phyloP scores from a whole-genome alignment of 192 early-diverging fungal species.

The Powellomyces hirtus region DNA sequence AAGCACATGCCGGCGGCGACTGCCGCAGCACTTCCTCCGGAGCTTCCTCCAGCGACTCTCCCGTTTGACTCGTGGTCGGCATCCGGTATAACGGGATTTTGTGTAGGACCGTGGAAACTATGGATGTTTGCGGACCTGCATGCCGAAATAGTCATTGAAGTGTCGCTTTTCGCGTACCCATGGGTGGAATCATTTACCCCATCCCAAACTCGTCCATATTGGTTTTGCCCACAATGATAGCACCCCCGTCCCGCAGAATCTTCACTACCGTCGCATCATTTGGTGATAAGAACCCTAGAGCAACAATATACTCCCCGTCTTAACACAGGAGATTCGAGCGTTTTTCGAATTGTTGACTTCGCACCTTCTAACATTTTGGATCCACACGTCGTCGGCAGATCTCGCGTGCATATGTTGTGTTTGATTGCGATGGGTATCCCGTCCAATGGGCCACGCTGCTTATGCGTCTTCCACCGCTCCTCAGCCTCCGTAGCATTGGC shows the following conservation, averaged over 20 bases:
- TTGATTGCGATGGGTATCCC: conserved; percentile 75
- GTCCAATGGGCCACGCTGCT: conserved; percentile 44
- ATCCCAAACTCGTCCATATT: conserved; percentile 99
- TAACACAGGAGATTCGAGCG: neutral
- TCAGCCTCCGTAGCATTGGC: neutral
- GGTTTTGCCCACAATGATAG: conserved; percentile 70
- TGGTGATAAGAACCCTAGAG: conserved; percentile 65
- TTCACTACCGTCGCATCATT: conserved; percentile 73
- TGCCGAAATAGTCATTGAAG: too few species aligned
- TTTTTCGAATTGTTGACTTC: neutral
- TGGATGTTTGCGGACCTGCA: conserved; percentile 50
- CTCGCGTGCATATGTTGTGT: conserved; percentile 70
- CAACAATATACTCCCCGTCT: too few species aligned
- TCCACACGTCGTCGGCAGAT: conserved; percentile 69
- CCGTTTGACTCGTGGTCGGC: conserved; percentile 21
- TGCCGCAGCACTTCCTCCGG: conserved; percentile 87
- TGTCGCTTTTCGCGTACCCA: too few species aligned
- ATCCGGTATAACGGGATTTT: neutral
- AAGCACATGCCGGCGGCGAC: conserved; percentile 79
- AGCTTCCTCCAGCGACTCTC: conserved; percentile 82
- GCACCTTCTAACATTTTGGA: conserved; percentile 61
- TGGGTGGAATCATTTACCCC: too few species aligned
- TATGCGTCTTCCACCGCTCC: conserved; percentile 5
- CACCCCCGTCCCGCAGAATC: conserved; percentile 60
- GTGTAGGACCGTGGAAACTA: conserved; percentile 39